These are phyloP conservation scores for Talinum fruticosum DNA, from an alignment of 148 eudicot genomes.

Conservation along the genomic window DNA sequence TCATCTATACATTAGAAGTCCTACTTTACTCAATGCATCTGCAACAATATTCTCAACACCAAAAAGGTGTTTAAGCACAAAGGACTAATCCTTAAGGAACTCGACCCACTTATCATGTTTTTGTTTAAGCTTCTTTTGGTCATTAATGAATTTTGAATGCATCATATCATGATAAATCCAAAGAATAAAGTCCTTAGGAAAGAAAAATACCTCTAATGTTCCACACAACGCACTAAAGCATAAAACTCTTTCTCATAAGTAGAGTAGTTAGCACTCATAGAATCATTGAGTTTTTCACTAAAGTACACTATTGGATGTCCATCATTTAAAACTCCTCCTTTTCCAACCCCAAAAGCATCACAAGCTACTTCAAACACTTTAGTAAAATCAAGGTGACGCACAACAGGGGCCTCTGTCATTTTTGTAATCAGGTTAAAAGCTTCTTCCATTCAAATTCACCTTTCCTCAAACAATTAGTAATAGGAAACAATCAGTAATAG, in stretches of 20 bases:
- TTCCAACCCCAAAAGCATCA: slow-evolving; percentile 16
- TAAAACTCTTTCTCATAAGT: background rate
- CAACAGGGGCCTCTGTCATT: slow-evolving; percentile 3
- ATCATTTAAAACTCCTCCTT: background rate
- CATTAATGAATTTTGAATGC: no score
- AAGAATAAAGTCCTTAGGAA: no score
- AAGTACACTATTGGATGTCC: background rate
- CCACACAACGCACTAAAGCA: no score
- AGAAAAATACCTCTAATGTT: no score
- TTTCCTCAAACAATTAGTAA: background rate
- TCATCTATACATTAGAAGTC: background rate
- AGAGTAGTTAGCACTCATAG: background rate
- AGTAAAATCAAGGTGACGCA: background rate
- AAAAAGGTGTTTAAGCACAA: background rate
- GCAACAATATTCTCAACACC: background rate
- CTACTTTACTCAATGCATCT: background rate
- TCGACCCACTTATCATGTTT: background rate
- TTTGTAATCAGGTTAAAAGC: background rate
- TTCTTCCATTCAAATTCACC: background rate
- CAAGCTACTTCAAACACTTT: slow-evolving; percentile 16
- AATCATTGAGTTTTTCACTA: background rate
- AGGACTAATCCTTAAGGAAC: background rate
- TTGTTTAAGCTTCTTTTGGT: no score
- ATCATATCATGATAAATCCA: no score
- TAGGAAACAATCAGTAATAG: slow-evolving; percentile 1